Evolutionary conservation across 2,329 filamentous ascomycete species (phyloP).

Genomic region (Paraphaeosphaeria minitans): DNA sequence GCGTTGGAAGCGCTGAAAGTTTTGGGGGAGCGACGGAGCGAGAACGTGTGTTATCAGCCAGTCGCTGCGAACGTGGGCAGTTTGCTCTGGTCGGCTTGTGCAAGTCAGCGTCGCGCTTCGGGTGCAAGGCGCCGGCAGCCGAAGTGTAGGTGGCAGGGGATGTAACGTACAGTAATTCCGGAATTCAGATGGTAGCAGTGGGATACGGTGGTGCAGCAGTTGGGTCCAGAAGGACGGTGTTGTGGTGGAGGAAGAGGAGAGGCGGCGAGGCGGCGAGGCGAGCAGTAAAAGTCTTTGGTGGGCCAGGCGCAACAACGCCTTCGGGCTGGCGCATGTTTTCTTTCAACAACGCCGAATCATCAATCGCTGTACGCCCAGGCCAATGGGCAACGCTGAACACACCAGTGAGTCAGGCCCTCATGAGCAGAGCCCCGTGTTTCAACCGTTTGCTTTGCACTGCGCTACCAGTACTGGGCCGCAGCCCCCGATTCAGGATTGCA

Average conservation of each 20-base stretch:
- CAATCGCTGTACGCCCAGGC: background rate
- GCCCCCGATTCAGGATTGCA: background rate
- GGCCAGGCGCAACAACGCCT: slow-evolving; percentile 7
- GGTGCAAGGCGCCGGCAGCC: slow-evolving; percentile 12
- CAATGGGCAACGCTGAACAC: background rate
- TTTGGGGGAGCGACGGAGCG: slow-evolving; percentile 28
- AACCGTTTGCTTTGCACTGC: background rate
- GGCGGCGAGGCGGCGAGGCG: slow-evolving; percentile 19
- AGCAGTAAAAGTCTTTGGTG: slow-evolving; percentile 18
- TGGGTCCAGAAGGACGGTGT: slow-evolving; percentile 34
- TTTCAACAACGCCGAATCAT: slow-evolving; percentile 1
- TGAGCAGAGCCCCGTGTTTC: background rate
- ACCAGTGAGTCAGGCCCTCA: background rate
- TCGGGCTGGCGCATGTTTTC: background rate
- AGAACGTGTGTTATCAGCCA: slow-evolving; percentile 26
- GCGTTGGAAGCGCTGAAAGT: slow-evolving; percentile 36
- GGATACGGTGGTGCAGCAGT: slow-evolving; percentile 8
- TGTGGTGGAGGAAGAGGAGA: slow-evolving; percentile 20
- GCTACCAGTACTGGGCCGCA: background rate
- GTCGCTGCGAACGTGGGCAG: slow-evolving; percentile 30
- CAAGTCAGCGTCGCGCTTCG: slow-evolving; percentile 9
- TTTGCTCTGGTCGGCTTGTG: slow-evolving; percentile 9
- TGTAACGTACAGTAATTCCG: slow-evolving; percentile 5
- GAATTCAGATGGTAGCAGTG: slow-evolving; percentile 4
- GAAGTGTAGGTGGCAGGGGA: slow-evolving; percentile 3